Evolutionary conservation across 176 grass and related monocot genomes (phyloP).

Genomic region (Neostapfia colusana): DNA sequence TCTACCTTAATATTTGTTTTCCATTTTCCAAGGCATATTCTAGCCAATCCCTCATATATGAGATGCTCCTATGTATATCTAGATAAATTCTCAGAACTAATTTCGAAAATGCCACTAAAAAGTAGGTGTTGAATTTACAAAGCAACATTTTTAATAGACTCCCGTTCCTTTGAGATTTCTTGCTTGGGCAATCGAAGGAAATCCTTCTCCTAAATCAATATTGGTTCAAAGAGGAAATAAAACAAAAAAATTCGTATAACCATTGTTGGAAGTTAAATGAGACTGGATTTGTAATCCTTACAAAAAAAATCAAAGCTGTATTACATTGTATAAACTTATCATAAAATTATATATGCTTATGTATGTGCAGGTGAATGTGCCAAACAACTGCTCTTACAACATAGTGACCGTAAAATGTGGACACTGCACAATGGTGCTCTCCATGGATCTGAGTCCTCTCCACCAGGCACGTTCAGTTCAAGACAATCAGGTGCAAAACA

Average conservation of each 20-base stretch:
- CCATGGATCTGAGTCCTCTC: constrained; percentile 69
- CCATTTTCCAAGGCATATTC: neutral
- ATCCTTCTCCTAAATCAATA: neutral
- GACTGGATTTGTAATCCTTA: neutral
- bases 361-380: constrained; percentile 79
- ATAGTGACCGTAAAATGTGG: constrained; percentile 90
- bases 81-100: too few species aligned
- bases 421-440: constrained; percentile 85
- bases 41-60: neutral
- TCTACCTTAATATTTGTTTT: neutral
- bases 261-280: neutral
- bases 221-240: neutral
- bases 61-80: neutral
- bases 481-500: constrained; percentile 64
- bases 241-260: neutral
- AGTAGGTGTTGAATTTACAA: neutral
- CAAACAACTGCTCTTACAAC: constrained; percentile 68
- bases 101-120: neutral
- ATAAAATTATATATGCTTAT: constrained; percentile 4
- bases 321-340: neutral
- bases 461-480: constrained; percentile 56
- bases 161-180: neutral
- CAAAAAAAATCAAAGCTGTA: too few species aligned
- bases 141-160: too few species aligned
- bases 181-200: neutral